Conservation (phyloP, 2,329 filamentous ascomycete species). For the Neurospora sp. region DNA sequence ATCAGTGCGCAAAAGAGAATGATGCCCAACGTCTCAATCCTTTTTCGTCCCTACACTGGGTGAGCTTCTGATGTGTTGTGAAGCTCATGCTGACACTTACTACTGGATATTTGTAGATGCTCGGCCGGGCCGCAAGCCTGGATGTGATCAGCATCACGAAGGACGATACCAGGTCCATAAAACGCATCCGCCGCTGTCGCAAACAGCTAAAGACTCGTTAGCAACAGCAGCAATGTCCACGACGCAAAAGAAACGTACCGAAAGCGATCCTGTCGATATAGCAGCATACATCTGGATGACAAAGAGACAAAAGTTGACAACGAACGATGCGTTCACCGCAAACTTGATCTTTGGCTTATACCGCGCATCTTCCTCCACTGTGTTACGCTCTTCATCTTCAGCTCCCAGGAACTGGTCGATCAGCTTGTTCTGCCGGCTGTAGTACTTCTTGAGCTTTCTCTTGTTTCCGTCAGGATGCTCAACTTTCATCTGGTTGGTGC, state of each 20-base stretch:
- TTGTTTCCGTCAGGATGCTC: slow-evolving; percentile 36
- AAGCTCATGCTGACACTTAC: slow-evolving; percentile 21
- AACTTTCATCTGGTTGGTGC: slow-evolving; percentile 34
- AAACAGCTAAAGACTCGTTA: slow-evolving; percentile 32
- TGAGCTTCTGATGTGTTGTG: background rate
- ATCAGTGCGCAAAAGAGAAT: slow-evolving; percentile 57
- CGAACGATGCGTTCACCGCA: slow-evolving; percentile 41
- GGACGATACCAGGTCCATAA: slow-evolving; percentile 56
- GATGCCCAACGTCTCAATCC: slow-evolving; percentile 54
- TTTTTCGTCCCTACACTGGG: slow-evolving; percentile 39
- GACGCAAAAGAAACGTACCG: slow-evolving; percentile 19
- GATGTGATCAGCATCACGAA: slow-evolving; percentile 53
- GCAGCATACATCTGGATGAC: slow-evolving; percentile 50
- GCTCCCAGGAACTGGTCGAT: slow-evolving; percentile 45
- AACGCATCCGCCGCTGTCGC: slow-evolving; percentile 57
- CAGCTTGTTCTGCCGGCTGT: slow-evolving; percentile 36
- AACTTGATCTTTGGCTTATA: slow-evolving; percentile 43
- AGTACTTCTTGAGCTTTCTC: slow-evolving; percentile 35
- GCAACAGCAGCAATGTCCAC: background rate
- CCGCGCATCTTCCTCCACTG: slow-evolving; percentile 38
- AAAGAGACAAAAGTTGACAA: slow-evolving; percentile 43
- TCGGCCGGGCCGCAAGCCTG: slow-evolving; percentile 46
- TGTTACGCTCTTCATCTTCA: slow-evolving; percentile 42
- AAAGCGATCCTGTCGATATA: slow-evolving; percentile 47
- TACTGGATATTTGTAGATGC: slow-evolving; percentile 53